Percentiles rank a stretch among this genome's conserved stretches.
phyloP scores from a whole-genome alignment of 805 yeast genomes.

The Metschnikowia henanensis region DNA sequence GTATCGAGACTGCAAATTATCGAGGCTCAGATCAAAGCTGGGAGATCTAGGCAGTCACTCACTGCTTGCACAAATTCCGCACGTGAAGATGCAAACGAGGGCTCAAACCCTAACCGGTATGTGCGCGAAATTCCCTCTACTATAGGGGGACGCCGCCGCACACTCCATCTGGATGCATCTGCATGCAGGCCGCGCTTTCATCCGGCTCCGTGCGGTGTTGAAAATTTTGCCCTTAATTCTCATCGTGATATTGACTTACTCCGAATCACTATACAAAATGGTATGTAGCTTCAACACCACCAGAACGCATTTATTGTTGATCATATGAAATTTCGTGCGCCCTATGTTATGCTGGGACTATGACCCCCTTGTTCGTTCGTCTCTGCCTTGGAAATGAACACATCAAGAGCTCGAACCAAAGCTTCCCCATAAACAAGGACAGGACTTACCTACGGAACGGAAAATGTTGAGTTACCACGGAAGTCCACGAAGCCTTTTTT shows the following conservation, averaged over 20 bases:
- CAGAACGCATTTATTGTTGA: background rate
- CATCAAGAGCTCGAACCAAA: no score
- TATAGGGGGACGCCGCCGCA: background rate
- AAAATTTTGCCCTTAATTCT: constrained; percentile 20
- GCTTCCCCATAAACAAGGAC: no score
- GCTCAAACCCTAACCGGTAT: constrained; percentile 17
- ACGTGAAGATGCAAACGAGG: constrained; percentile 3
- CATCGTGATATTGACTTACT: constrained; percentile 9
- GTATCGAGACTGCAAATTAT: no score
- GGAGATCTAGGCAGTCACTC: background rate
- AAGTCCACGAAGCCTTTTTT: no score
- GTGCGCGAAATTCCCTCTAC: background rate
- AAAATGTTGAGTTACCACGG: no score
- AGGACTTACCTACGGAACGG: no score
- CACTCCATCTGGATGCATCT: background rate
- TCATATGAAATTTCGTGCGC: no score
- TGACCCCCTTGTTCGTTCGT: no score
- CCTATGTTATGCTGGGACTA: no score
- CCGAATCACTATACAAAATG: constrained; percentile 21
- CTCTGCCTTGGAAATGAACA: no score
- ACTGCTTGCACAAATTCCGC: background rate
- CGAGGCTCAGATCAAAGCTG: no score
- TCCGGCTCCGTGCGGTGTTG: constrained; percentile 13
- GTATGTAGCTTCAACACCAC: constrained; percentile 16
- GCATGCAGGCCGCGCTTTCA: constrained; percentile 9